phyloP scores from a whole-genome alignment of 2,329 filamentous ascomycete species.

The Chrysoporthe puriensis region DNA sequence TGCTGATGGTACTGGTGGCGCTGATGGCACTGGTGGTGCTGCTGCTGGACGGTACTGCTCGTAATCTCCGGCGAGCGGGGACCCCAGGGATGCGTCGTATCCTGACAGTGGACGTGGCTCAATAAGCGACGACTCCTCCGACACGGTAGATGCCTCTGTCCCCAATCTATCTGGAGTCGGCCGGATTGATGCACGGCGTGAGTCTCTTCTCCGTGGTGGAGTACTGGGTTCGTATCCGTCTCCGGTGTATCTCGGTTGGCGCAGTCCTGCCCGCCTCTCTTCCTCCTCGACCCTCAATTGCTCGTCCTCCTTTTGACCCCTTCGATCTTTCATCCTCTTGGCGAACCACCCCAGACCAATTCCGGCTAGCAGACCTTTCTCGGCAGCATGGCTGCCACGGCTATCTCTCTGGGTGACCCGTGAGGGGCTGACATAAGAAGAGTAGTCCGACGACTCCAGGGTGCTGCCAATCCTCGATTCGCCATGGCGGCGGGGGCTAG shows the following conservation, averaged over 20 bases:
- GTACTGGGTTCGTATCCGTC: slow-evolving; percentile 60
- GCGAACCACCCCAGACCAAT: slow-evolving; percentile 71
- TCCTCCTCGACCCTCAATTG: slow-evolving; percentile 52
- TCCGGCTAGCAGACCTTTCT: slow-evolving; percentile 62
- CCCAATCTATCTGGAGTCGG: slow-evolving; percentile 23
- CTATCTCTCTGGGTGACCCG: slow-evolving; percentile 50
- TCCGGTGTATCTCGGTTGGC: slow-evolving; percentile 68
- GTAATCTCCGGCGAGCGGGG: slow-evolving; percentile 38
- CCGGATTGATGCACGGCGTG: slow-evolving; percentile 33
- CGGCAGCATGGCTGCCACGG: slow-evolving; percentile 50
- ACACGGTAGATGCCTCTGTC: slow-evolving; percentile 32
- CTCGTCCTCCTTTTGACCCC: slow-evolving; percentile 56
- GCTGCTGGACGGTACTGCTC: slow-evolving; percentile 35
- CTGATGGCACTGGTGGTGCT: no score
- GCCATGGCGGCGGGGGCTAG: slow-evolving; percentile 51
- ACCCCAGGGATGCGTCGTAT: slow-evolving; percentile 30
- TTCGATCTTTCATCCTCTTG: slow-evolving; percentile 64
- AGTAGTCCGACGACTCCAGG: slow-evolving; percentile 62
- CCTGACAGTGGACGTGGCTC: slow-evolving; percentile 29
- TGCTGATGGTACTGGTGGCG: no score
- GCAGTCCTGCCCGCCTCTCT: slow-evolving; percentile 60
- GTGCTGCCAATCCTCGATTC: slow-evolving; percentile 49
- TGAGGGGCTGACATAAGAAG: slow-evolving; percentile 66
- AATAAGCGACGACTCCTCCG: slow-evolving; percentile 34
- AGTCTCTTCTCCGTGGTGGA: slow-evolving; percentile 46